These are phyloP conservation scores for Monilinia polystroma DNA, from an alignment of 2,329 filamentous ascomycete species.

Conservation along the genomic window DNA sequence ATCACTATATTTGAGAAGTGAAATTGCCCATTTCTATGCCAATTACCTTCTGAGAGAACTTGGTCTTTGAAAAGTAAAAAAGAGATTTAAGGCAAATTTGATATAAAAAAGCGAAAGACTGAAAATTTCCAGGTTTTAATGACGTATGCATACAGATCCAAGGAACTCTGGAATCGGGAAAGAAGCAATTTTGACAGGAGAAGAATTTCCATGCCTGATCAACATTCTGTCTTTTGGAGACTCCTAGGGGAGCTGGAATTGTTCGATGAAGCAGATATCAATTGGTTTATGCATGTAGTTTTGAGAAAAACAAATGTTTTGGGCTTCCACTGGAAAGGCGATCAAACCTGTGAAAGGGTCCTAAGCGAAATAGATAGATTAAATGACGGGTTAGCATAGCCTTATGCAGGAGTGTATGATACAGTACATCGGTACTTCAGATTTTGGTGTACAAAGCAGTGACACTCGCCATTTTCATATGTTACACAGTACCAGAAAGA, in stretches of 20 bases:
- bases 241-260: neutral
- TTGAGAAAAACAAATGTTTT: neutral
- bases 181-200: neutral
- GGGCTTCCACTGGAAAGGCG: slow-evolving; percentile 1
- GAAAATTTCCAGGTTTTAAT: neutral
- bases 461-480: neutral
- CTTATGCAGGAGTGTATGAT: neutral
- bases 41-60: too few species aligned
- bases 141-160: neutral
- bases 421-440: neutral
- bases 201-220: neutral
- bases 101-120: neutral
- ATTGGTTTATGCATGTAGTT: neutral
- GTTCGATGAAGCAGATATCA: too few species aligned
- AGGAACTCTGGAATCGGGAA: neutral
- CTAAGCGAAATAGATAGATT: neutral
- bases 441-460: neutral
- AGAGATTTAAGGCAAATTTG: neutral
- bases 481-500: neutral
- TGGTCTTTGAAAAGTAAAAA: neutral
- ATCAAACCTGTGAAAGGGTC: slow-evolving; percentile 4
- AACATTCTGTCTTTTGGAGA: neutral
- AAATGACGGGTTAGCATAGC: neutral
- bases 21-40: neutral
- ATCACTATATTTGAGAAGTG: neutral